Evolutionary conservation across 2,329 filamentous ascomycete species (phyloP).

Genomic region (Colletotrichum gigasporum): DNA sequence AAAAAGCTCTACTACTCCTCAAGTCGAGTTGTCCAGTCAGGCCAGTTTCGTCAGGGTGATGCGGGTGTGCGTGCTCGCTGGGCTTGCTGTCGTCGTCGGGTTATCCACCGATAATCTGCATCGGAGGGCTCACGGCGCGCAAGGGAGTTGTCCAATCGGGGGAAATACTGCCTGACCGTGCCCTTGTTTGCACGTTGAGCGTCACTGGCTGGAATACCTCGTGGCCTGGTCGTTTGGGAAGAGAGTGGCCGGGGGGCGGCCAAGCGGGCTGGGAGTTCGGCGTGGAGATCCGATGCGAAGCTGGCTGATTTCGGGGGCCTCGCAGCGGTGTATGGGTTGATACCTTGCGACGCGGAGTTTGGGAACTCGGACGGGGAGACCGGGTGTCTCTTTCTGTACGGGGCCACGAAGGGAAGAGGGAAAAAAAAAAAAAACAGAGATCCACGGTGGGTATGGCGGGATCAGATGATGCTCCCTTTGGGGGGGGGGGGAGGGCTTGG

Average conservation of each 20-base stretch:
- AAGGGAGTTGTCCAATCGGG: slow-evolving; percentile 26
- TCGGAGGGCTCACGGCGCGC: slow-evolving; percentile 13
- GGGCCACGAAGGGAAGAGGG: not conserved
- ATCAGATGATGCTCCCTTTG: slow-evolving; percentile 22
- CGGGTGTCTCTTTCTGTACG: not conserved
- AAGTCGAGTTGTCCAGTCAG: slow-evolving; percentile 29
- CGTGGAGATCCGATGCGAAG: slow-evolving; percentile 28
- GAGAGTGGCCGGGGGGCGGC: slow-evolving; percentile 1
- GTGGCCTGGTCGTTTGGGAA: slow-evolving; percentile 3
- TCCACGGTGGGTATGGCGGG: slow-evolving; percentile 25
- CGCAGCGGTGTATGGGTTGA: slow-evolving; percentile 24
- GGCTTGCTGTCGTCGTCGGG: slow-evolving; percentile 21
- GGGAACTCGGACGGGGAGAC: not conserved
- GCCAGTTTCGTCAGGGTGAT: slow-evolving; percentile 23
- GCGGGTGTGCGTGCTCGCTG: slow-evolving; percentile 26
- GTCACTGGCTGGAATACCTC: slow-evolving; percentile 15
- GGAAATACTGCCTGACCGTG: slow-evolving; percentile 20
- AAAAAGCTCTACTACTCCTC: slow-evolving; percentile 14
- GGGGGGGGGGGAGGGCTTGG: slow-evolving; percentile 9
- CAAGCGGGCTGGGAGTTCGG: slow-evolving; percentile 15
- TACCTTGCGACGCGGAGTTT: not conserved
- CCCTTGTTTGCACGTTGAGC: slow-evolving; percentile 5
- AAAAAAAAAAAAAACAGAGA: slow-evolving; percentile 8
- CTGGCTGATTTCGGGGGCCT: slow-evolving; percentile 17
- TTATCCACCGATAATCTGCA: slow-evolving; percentile 22